These are phyloP conservation scores for Anastatica hierochuntica DNA, from an alignment of 345 rosid species.

Conservation along the genomic window DNA sequence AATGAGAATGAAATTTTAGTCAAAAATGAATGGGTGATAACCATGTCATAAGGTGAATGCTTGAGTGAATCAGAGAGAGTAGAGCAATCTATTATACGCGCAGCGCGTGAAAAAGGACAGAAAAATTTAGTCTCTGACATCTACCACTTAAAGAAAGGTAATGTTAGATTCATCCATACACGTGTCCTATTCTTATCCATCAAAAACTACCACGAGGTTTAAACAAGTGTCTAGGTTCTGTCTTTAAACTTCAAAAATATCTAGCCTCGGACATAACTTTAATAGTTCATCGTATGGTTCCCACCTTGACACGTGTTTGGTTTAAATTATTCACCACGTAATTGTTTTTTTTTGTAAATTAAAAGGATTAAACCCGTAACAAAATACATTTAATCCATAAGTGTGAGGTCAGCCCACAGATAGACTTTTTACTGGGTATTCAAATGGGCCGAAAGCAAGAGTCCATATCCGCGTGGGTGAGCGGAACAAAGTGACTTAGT, in stretches of 20 bases:
- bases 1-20: no score
- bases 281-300: background rate
- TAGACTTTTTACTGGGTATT: no score
- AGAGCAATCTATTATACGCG: background rate
- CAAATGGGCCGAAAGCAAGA: no score
- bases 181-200: conserved; percentile 19
- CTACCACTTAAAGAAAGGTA: background rate
- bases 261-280: conserved; percentile 6
- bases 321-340: no score
- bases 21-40: background rate
- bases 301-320: no score
- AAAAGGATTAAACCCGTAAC: no score
- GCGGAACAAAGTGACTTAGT: no score
- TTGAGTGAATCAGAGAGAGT: conserved; percentile 9
- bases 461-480: no score
- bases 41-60: no score
- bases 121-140: conserved; percentile 14
- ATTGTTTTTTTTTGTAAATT: no score
- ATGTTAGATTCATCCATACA: conserved; percentile 15
- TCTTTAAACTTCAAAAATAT: conserved; percentile 22
- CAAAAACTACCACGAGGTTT: background rate
- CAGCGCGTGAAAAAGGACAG: conserved; percentile 14
- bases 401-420: no score
- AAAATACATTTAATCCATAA: no score
- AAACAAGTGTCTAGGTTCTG: conserved; percentile 16